phyloP scores from a whole-genome alignment of 768 basidiomycete genomes.

The Asterophora parasitica region DNA sequence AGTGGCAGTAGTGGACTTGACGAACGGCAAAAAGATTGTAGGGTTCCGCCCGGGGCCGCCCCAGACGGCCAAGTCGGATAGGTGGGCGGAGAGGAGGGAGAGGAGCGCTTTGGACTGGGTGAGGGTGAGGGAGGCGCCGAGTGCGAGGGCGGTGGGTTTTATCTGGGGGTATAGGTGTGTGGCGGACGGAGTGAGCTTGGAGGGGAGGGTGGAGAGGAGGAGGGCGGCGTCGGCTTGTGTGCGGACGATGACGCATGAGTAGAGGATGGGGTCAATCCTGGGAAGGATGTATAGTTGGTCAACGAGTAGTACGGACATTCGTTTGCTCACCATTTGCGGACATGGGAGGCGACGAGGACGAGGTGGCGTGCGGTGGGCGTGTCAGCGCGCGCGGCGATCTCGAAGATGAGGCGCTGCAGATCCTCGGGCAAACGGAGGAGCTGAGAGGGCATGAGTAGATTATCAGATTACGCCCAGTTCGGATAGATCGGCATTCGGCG shows the following conservation, averaged over 20 bases:
- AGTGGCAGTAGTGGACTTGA: conserved; percentile 10
- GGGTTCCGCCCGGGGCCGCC: conserved; percentile 13
- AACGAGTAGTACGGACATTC: too few species aligned
- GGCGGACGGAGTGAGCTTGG: conserved; percentile 12
- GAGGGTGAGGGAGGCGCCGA: conserved; percentile 17
- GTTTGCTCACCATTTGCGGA: conserved; percentile 23
- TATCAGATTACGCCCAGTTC: too few species aligned
- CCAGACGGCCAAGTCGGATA: conserved; percentile 17
- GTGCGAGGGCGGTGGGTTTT: conserved; percentile 7
- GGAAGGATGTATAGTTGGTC: neutral
- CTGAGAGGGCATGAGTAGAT: too few species aligned
- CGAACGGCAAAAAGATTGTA: conserved; percentile 16
- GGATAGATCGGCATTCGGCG: too few species aligned
- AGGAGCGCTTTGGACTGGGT: conserved; percentile 18
- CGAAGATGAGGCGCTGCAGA: conserved; percentile 23
- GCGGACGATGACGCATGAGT: conserved; percentile 23
- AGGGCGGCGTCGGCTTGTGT: conserved; percentile 14
- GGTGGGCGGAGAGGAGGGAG: conserved; percentile 11
- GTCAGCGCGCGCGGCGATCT: conserved; percentile 21
- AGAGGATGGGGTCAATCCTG: conserved; percentile 27
- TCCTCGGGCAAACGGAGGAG: conserved; percentile 22
- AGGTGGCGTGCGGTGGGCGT: conserved; percentile 17
- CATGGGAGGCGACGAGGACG: conserved; percentile 21
- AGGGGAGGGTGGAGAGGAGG: conserved; percentile 16
- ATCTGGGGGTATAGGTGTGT: conserved; percentile 1